Evolutionary conservation across 2,329 filamentous ascomycete species (phyloP).

Genomic region (Aspergillus novoparasiticus): DNA sequence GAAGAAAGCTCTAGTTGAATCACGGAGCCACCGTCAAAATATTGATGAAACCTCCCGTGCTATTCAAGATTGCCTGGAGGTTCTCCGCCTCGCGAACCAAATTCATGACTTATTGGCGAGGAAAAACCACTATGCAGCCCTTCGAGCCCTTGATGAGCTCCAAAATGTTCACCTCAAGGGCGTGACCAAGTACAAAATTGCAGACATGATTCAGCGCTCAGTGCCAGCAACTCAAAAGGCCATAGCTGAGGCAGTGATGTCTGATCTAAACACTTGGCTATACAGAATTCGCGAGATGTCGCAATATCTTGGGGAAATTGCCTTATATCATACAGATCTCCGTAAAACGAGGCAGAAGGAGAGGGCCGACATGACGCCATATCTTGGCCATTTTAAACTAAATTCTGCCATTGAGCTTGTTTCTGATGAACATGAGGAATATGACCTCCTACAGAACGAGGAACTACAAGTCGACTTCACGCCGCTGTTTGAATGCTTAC

Average conservation of each 20-base stretch:
- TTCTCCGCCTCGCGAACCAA: constrained; percentile 88
- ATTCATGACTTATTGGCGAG: constrained; percentile 88
- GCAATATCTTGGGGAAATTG: constrained; percentile 92
- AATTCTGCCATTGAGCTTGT: constrained; percentile 96
- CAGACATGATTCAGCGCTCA: constrained; percentile 92
- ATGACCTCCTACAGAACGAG: constrained; percentile 92
- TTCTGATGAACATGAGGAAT: constrained; percentile 92
- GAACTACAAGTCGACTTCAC: constrained; percentile 93
- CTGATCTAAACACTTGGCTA: constrained; percentile 93
- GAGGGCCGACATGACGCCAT: constrained; percentile 73
- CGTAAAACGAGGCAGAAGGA: constrained; percentile 81
- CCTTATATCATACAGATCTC: constrained; percentile 93
- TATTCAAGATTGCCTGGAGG: constrained; percentile 86
- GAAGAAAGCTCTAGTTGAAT: constrained; percentile 92
- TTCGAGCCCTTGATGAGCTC: constrained; percentile 91
- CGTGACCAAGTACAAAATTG: constrained; percentile 91
- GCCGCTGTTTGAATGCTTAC: constrained; percentile 89
- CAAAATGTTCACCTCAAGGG: constrained; percentile 96
- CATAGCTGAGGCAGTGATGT: constrained; percentile 96
- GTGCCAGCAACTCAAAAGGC: constrained; percentile 89
- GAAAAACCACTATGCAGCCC: constrained; percentile 93
- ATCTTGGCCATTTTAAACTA: constrained; percentile 80
- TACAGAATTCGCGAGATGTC: constrained; percentile 94
- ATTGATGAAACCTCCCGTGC: constrained; percentile 91
- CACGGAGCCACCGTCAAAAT: constrained; percentile 87